Base-by-base conservation (phyloP, 202 grass and related monocot genomes). In the Setaria italica region DNA sequence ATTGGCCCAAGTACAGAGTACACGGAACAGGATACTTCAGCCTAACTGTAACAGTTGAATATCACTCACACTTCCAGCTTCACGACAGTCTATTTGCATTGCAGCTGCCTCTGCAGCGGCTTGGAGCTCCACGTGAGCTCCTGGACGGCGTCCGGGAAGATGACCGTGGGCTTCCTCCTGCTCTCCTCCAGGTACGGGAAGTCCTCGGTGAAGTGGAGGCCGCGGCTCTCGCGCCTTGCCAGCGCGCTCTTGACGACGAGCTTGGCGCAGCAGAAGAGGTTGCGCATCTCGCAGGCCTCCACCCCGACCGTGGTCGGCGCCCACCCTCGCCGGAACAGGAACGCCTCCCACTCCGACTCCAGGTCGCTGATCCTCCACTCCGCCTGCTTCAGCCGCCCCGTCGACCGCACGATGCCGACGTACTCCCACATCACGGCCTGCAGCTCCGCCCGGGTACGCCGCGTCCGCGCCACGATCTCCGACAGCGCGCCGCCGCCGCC, bases 161-260 rank as follows among this genome's bases (percentile, higher is more conserved):
- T 95, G 58, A 99, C 91, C 32, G 96, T 96, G 2, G 96, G 96
- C 80, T 94, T 95, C 86, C 96, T 92, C 84, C 86, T 94, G 62
- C 96, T 99, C 80, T 99, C 96, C 66, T 94, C 93, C 68, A 99
- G 86, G 77, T 88, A 94, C 49, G 96, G 96, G 60, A 94, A 99
- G 73, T 99, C 96, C 90, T 95, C 93, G 0, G 90, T 99, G 74
- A 94, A 99, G 85, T 99, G 96, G 35, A 99, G 62, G n/a, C 96
- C 93, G 0, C 91, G 91, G 60, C 96, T 99, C 73, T 99, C 96
- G 7, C 46, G 91, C 87, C 96, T 95, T 1, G 93, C 91, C 12
- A 99, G 90, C 20, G 96, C 96, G 30, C 96, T 95, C 71, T 89
- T 90, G 39, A 99, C 91, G 2, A 99, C 93, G 75, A 99, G 76